These are phyloP conservation scores for Hortiboletus rubellus DNA, from an alignment of 1,284 basidiomycete genomes.

Conservation along the genomic window DNA sequence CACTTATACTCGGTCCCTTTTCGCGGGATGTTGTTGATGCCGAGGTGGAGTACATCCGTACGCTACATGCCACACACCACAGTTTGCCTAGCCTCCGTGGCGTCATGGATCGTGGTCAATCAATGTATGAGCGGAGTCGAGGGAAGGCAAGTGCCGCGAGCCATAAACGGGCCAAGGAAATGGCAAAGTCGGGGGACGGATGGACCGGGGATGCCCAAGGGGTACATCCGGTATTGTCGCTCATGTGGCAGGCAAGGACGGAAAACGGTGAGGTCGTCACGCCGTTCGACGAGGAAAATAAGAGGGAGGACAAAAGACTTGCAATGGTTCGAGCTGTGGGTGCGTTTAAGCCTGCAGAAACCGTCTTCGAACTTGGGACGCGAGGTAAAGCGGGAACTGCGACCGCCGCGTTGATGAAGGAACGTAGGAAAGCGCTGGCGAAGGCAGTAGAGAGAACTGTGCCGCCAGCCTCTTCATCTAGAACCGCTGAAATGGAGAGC, in stretches of 20 bases:
- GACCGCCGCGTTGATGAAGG: constrained; percentile 83
- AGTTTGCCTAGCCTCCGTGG: constrained; percentile 73
- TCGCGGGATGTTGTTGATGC: constrained; percentile 80
- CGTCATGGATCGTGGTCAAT: constrained; percentile 89
- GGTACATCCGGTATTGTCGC: constrained; percentile 67
- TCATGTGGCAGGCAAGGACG: constrained; percentile 33
- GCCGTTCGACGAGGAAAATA: constrained; percentile 24
- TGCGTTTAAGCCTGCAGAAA: constrained; percentile 85
- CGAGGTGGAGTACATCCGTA: constrained; percentile 80
- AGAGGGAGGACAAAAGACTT: constrained; percentile 58
- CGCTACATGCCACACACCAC: constrained; percentile 67
- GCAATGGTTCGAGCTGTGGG: constrained; percentile 76
- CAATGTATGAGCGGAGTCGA: constrained; percentile 93
- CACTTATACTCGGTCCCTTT: constrained; percentile 81
- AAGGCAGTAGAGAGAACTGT: constrained; percentile 58
- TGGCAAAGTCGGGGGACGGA: constrained; percentile 67
- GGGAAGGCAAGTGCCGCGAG: constrained; percentile 86
- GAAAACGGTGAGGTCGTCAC: constrained; percentile 33
- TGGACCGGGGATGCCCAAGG: constrained; percentile 69
- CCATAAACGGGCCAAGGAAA: constrained; percentile 88
- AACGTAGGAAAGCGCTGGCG: constrained; percentile 76
- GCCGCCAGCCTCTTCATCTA: constrained; percentile 35
- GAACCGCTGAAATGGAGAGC: constrained; percentile 40
- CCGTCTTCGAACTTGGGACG: constrained; percentile 88
- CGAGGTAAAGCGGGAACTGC: constrained; percentile 65